phyloP scores from a whole-genome alignment of 257 asterid species.

The Nicotiana undulata region DNA sequence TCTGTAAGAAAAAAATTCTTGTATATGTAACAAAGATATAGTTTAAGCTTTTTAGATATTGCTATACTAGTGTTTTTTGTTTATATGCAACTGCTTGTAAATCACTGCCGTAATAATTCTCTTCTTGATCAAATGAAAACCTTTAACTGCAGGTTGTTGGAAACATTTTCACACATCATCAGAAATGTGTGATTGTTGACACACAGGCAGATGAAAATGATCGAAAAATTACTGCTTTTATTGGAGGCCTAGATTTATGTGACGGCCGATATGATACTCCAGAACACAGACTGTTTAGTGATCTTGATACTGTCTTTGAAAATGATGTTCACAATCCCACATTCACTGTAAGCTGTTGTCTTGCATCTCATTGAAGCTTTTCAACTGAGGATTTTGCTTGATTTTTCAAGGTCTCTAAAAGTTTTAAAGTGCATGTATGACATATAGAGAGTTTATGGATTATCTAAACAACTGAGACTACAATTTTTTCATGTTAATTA shows the following conservation, averaged over 20 bases:
- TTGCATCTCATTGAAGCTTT: neutral
- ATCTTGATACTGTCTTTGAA: slow-evolving; percentile 70
- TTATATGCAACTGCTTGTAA: neutral
- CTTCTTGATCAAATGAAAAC: neutral
- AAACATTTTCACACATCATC: slow-evolving; percentile 96
- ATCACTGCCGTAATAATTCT: neutral
- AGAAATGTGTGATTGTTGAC: slow-evolving; percentile 94
- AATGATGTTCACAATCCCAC: slow-evolving; percentile 89
- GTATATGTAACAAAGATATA: neutral
- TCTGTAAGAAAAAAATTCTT: neutral
- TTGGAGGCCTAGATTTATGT: slow-evolving; percentile 94
- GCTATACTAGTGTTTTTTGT: neutral
- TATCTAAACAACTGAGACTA: neutral
- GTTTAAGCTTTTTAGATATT: too few relatives aligned
- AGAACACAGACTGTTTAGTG: slow-evolving; percentile 67
- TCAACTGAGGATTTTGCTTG: neutral
- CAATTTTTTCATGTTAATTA: neutral
- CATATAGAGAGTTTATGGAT: neutral
- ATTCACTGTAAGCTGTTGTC: slow-evolving; percentile 54
- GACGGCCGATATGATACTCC: slow-evolving; percentile 99
- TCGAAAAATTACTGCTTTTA: slow-evolving; percentile 68
- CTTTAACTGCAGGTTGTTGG: slow-evolving; percentile 67
- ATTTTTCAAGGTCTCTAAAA: neutral
- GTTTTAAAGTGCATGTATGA: neutral
- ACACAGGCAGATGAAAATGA: slow-evolving; percentile 67